phyloP scores from a whole-genome alignment of 148 eudicot genomes.

The Rhododendron ferrugineum region DNA sequence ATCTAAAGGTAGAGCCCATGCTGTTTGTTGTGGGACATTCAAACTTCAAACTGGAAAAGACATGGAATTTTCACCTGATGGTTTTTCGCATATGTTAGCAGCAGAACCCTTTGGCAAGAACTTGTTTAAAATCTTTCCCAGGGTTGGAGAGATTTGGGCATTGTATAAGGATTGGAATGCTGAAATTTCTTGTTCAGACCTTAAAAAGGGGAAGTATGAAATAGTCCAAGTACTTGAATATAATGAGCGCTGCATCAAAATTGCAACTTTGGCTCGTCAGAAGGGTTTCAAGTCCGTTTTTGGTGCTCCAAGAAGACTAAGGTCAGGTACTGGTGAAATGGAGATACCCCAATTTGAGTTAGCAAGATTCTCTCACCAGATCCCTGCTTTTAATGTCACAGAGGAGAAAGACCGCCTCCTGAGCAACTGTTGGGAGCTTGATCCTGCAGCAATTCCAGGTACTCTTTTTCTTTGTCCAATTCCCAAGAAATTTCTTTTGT shows the following conservation, averaged over 20 bases:
- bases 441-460: constrained; percentile 21
- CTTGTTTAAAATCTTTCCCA: constrained; percentile 18
- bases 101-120: constrained; percentile 5
- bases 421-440: constrained; percentile 22
- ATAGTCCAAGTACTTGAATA: constrained; percentile 19
- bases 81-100: constrained; percentile 10
- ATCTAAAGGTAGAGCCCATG: not conserved
- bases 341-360: constrained; percentile 17
- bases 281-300: constrained; percentile 22
- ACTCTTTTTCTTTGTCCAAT: not conserved
- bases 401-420: constrained; percentile 10
- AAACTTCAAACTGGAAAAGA: not conserved
- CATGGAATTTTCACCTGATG: not conserved
- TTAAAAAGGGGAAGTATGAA: constrained; percentile 7
- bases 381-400: constrained; percentile 16
- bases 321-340: constrained; percentile 3
- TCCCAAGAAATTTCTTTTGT: not conserved
- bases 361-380: constrained; percentile 18
- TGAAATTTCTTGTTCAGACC: not conserved
- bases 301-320: constrained; percentile 13
- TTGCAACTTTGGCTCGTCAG: constrained; percentile 9
- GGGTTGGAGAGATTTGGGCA: constrained; percentile 23
- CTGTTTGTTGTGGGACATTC: constrained; percentile 20
- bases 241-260: not conserved
- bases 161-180: constrained; percentile 14